Evolutionary conservation across 306 rosid genomes (phyloP), one percentile per base, ranked within the genome.

Genomic region (Lupinus albus): DNA sequence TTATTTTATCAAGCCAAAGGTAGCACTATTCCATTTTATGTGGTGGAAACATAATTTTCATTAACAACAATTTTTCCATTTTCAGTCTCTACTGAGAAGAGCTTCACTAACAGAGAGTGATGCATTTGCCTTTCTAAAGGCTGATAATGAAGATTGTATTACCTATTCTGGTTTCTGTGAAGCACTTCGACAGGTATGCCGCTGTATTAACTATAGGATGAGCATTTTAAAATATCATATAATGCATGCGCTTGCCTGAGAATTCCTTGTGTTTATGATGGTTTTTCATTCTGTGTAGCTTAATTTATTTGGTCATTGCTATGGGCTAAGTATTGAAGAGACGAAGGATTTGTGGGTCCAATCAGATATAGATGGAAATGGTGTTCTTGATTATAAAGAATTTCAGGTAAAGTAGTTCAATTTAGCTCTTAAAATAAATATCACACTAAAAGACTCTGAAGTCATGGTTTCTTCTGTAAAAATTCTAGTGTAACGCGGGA

Each of bases 71-170:
- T 12, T 41, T 77, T 42, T 64, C 71, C 51, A 58, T 75, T 86
- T 85, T 67, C 85, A 89, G 96, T 78, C 60, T 79, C 81, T 85
- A 49, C 46, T 89, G 48, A 76, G 84, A 35, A 82, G 83, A 82
- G 87, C 89, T 72, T 83, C 84, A 16, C 71, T 83, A 70, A 83
- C 87, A 18, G 96, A 85, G 47, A 61, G 63, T 45, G 91, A 83
- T 70, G 91, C 94, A 55, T 89, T 89, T 71, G 76, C 89, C 70
- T 82, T 89, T 64, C 79, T 89, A 42, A 89, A 85, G 88, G 86
- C 77, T 3, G 91, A 89, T 63, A 80, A 71, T 6, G 86, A 83
- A 69, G 89, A 89, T 70, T 87, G 78, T 67, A 82, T 89, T 46
- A 89, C 81, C 36, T 83, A 61, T 75, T 74, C 86, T 57, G 87